Conservation (phyloP, 345 rosid species). For the Angophora floribunda region DNA sequence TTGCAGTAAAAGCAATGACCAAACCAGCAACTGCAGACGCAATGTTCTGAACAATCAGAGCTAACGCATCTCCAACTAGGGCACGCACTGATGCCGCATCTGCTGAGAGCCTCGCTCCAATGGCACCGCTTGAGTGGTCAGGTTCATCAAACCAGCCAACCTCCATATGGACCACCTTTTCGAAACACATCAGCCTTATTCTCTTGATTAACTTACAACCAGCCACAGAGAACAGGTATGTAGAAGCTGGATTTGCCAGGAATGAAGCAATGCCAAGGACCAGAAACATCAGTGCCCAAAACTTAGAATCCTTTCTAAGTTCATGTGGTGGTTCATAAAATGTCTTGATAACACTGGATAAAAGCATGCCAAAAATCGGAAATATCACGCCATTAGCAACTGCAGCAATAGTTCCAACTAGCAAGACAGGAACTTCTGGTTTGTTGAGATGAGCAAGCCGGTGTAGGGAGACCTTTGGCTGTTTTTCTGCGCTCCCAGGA, state of each 20-base stretch:
- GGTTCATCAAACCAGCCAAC: conserved; percentile 82
- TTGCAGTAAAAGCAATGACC: conserved; percentile 63
- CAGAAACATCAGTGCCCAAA: conserved; percentile 63
- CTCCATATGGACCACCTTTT: conserved; percentile 85
- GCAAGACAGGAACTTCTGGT: conserved; percentile 72
- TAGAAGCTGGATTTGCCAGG: conserved; percentile 28
- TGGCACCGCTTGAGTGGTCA: conserved; percentile 68
- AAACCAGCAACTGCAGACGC: conserved; percentile 54
- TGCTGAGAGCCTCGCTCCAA: conserved; percentile 82
- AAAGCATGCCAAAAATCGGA: conserved; percentile 48
- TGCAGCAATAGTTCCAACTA: conserved; percentile 52
- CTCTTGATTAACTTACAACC: conserved; percentile 59
- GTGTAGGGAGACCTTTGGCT: conserved; percentile 28
- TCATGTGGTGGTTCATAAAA: conserved; percentile 51
- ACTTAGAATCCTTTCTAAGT: conserved; percentile 49
- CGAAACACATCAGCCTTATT: conserved; percentile 59
- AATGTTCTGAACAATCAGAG: conserved; percentile 47
- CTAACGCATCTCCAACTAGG: conserved; percentile 71
- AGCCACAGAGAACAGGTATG: conserved; percentile 61
- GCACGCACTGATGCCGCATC: conserved; percentile 75
- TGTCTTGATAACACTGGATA: conserved; percentile 44
- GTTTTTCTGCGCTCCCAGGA: not conserved
- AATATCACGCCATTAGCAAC: conserved; percentile 42
- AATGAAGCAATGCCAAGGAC: conserved; percentile 57
- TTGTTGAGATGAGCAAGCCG: conserved; percentile 70